Evolutionary conservation across 2,329 filamentous ascomycete genomes (phyloP).

Genomic region (Fusarium devonianum): DNA sequence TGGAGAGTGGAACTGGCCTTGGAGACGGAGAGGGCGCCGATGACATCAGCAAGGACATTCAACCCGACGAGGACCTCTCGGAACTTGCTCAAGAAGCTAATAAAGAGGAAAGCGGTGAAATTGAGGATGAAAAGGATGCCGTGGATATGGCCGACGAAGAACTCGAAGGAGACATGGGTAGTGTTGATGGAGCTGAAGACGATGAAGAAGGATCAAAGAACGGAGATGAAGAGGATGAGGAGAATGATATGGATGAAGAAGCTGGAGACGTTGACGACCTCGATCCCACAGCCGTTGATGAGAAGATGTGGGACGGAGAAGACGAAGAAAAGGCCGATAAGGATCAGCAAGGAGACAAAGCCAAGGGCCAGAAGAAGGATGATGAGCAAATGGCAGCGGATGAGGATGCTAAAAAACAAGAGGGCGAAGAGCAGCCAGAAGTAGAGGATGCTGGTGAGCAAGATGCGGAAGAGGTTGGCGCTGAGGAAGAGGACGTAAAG

Average conservation of each 20-base stretch:
- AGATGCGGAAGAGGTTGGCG: conserved; percentile 65
- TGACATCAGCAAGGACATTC: conserved; percentile 97
- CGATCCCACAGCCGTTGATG: conserved; percentile 88
- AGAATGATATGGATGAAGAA: conserved; percentile 87
- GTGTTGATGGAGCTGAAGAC: conserved; percentile 67
- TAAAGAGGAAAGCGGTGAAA: conserved; percentile 68
- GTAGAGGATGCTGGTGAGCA: conserved; percentile 54
- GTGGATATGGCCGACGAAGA: conserved; percentile 95
- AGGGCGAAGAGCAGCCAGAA: conserved; percentile 49
- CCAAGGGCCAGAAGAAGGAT: conserved; percentile 72
- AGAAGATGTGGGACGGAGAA: conserved; percentile 98
- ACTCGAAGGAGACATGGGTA: conserved; percentile 82
- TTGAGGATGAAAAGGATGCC: conserved; percentile 82
- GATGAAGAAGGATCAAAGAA: conserved; percentile 67
- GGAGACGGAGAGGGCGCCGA: conserved; percentile 95
- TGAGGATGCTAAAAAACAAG: conserved; percentile 63
- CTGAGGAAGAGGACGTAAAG: conserved; percentile 63
- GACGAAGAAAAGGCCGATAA: conserved; percentile 82
- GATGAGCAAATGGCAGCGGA: conserved; percentile 67
- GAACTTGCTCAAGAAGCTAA: conserved; percentile 89
- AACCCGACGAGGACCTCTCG: conserved; percentile 89
- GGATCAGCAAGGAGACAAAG: conserved; percentile 77
- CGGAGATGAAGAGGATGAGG: conserved; percentile 69
- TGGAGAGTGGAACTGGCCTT: conserved; percentile 91
- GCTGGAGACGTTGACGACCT: conserved; percentile 89